phyloP scores from a whole-genome alignment of 2,329 filamentous ascomycete genomes.

The Aspergillus sp. region DNA sequence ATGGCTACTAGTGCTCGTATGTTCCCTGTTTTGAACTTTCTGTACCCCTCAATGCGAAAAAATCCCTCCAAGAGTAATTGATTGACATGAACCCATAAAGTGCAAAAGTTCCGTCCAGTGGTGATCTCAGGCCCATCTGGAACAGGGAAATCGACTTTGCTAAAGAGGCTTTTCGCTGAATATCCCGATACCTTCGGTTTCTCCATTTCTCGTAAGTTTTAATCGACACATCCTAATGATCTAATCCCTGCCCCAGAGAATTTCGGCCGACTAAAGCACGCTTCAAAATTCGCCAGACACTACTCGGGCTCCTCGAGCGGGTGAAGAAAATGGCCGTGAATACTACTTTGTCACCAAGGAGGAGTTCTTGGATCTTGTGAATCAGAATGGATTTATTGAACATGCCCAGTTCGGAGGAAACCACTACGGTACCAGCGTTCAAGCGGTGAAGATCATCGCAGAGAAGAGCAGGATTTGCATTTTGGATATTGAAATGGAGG shows the following conservation, averaged over 20 bases:
- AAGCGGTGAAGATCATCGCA: constrained; percentile 70
- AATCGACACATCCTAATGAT: constrained; percentile 2
- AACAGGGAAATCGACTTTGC: constrained; percentile 39
- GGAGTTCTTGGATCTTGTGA: constrained; percentile 64
- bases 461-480: constrained; percentile 71
- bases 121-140: constrained; percentile 39
- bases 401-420: constrained; percentile 82
- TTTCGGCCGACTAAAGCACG: constrained; percentile 5
- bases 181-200: constrained; percentile 41
- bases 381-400: constrained; percentile 74
- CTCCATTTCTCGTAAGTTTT: constrained; percentile 32
- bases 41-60: no score
- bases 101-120: constrained; percentile 32
- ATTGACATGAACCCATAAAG: constrained; percentile 9
- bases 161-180: constrained; percentile 38
- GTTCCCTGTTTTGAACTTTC: background rate
- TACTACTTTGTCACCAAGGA: constrained; percentile 73
- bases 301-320: constrained; percentile 69
- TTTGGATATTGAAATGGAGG: constrained; percentile 96
- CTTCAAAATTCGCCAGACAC: constrained; percentile 54
- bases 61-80: background rate
- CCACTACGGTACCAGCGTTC: constrained; percentile 77
- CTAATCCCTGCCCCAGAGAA: constrained; percentile 1
- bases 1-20: constrained; percentile 24
- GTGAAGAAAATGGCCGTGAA: constrained; percentile 70